These are phyloP conservation scores for Chlamydomonas eustigma DNA, from an alignment of 139 green algal genomes.

Conservation along the genomic window DNA sequence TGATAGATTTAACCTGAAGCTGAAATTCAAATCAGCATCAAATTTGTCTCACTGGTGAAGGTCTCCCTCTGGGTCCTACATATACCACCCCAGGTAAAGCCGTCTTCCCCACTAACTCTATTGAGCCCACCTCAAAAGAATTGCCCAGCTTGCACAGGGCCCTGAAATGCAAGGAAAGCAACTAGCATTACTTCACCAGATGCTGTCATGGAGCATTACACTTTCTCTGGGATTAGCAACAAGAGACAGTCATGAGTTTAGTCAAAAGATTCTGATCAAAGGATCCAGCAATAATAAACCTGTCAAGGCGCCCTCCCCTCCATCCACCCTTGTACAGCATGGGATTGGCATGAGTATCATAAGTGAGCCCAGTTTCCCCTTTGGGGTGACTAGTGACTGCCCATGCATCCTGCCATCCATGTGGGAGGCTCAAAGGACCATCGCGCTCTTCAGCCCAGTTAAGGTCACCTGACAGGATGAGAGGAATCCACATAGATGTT, in stretches of 20 bases:
- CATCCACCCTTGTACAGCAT: constrained; percentile 44
- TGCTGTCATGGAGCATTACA: too few species aligned
- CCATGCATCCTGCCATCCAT: constrained; percentile 48
- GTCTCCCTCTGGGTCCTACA: background rate
- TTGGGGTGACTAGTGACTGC: constrained; percentile 13
- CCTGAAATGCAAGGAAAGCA: too few species aligned
- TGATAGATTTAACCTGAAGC: too few species aligned
- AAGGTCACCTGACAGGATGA: constrained; percentile 40
- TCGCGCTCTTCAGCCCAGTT: constrained; percentile 49
- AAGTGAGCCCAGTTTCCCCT: constrained; percentile 46
- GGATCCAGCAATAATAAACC: too few species aligned
- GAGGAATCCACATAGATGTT: background rate
- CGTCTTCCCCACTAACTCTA: constrained; percentile 44
- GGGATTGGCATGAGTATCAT: constrained; percentile 45
- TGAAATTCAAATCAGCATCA: too few species aligned
- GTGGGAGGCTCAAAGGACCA: constrained; percentile 28
- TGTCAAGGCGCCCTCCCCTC: constrained; percentile 35
- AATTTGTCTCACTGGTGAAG: background rate
- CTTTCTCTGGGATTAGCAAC: too few species aligned
- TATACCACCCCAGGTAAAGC: constrained; percentile 24
- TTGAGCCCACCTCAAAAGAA: constrained; percentile 28
- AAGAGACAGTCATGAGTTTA: too few species aligned
- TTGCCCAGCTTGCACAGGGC: constrained; percentile 21
- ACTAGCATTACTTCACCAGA: too few species aligned
- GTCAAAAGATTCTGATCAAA: too few species aligned